Evolutionary conservation across 2,329 filamentous ascomycete genomes (phyloP).

Genomic region (Gaeumannomyces sp.): DNA sequence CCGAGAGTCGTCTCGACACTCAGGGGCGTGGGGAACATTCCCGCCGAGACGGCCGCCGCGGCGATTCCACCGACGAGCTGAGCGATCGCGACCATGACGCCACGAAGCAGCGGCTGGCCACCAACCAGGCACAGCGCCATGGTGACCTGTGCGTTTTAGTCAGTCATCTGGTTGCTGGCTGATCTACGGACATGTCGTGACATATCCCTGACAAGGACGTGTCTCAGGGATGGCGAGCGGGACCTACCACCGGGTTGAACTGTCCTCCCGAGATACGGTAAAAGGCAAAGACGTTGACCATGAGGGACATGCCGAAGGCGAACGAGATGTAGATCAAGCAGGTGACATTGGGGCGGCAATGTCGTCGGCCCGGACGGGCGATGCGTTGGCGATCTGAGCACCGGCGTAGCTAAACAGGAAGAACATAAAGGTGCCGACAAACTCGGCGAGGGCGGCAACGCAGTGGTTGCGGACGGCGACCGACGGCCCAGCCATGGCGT

Average conservation of each 20-base stretch:
- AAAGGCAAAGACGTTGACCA: slow-evolving; percentile 51
- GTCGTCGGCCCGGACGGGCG: slow-evolving; percentile 15
- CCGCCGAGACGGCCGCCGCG: slow-evolving; percentile 50
- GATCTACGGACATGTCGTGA: background rate
- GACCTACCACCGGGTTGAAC: slow-evolving; percentile 44
- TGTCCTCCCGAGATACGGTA: slow-evolving; percentile 47
- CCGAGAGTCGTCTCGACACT: slow-evolving; percentile 51
- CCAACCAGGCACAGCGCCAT: slow-evolving; percentile 54
- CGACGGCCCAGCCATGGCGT: background rate
- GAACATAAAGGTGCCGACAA: slow-evolving; percentile 49
- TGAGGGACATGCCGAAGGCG: slow-evolving; percentile 43
- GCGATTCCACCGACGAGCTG: slow-evolving; percentile 55
- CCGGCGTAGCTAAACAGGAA: slow-evolving; percentile 32
- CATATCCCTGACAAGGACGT: background rate
- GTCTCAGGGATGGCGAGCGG: background rate
- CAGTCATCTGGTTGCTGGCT: background rate
- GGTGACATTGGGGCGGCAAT: slow-evolving; percentile 23
- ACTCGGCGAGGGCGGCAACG: slow-evolving; percentile 41
- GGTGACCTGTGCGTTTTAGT: slow-evolving; percentile 34
- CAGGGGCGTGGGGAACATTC: slow-evolving; percentile 48
- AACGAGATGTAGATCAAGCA: slow-evolving; percentile 43
- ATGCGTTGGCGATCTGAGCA: slow-evolving; percentile 22
- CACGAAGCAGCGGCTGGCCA: slow-evolving; percentile 47
- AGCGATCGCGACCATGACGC: slow-evolving; percentile 43
- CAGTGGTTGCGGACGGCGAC: slow-evolving; percentile 25